Conservation (phyloP, 768 basidiomycete genomes). For the Gelatoporia subvermispora region DNA sequence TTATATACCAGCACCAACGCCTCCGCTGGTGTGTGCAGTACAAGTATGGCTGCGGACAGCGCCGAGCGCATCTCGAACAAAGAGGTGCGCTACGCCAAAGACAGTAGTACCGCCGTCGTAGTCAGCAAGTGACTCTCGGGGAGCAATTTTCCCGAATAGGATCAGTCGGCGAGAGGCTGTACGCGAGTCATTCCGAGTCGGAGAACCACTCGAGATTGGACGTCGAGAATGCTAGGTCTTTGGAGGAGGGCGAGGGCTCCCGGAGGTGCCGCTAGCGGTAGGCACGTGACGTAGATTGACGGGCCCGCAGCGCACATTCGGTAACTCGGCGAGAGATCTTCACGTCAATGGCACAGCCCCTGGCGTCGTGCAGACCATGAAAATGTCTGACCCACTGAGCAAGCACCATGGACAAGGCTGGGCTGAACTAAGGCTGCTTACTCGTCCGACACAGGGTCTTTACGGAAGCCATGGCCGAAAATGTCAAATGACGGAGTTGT, state of each 20-base stretch:
- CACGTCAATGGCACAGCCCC: not conserved
- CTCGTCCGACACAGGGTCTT: not conserved
- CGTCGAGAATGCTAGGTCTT: no score
- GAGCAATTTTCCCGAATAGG: conserved; percentile 7
- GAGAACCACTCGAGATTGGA: no score
- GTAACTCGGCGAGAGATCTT: no score
- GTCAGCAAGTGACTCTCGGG: not conserved
- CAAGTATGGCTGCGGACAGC: no score
- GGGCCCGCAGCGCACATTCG: conserved; percentile 1
- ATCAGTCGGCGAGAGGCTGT: not conserved
- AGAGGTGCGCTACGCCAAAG: conserved; percentile 2
- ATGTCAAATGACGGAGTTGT: not conserved
- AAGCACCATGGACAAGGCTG: not conserved
- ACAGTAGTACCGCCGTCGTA: not conserved
- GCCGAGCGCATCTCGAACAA: not conserved
- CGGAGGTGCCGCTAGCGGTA: no score
- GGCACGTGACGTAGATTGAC: conserved; percentile 1
- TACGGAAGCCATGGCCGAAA: not conserved
- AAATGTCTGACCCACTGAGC: not conserved
- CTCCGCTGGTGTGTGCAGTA: no score
- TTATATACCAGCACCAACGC: not conserved
- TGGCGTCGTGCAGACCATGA: not conserved
- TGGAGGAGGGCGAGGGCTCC: not conserved
- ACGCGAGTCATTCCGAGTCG: conserved; percentile 2
- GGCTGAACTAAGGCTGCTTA: not conserved